Conservation (phyloP, 1,284 basidiomycete genomes). For the Cutaneotrichosporon cyanovorans region DNA sequence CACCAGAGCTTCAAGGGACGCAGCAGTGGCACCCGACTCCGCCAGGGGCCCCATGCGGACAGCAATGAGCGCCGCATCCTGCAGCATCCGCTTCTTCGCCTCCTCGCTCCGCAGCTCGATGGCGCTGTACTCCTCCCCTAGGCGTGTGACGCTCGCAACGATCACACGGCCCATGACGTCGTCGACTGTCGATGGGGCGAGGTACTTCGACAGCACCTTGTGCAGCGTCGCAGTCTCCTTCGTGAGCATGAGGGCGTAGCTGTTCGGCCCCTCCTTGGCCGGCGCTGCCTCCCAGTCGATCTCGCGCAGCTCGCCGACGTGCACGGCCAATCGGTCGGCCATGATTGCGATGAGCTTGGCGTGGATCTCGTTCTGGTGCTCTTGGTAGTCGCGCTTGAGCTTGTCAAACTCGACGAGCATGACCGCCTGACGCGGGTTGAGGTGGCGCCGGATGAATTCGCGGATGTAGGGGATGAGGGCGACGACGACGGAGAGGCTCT, state of each 20-base stretch:
- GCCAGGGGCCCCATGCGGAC: constrained; percentile 62
- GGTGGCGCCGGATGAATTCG: constrained; percentile 84
- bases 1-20: constrained; percentile 66
- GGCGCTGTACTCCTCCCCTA: constrained; percentile 72
- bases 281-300: constrained; percentile 67
- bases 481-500: constrained; percentile 87
- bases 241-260: constrained; percentile 81
- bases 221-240: constrained; percentile 95
- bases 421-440: constrained; percentile 86
- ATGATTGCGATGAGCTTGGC: constrained; percentile 96
- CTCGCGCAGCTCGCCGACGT: constrained; percentile 55
- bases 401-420: constrained; percentile 98
- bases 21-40: constrained; percentile 55
- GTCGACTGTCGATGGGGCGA: constrained; percentile 69
- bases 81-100: constrained; percentile 70
- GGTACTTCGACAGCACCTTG: constrained; percentile 89
- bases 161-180: constrained; percentile 88
- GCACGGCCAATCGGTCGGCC: constrained; percentile 84
- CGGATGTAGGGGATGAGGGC: constrained; percentile 94
- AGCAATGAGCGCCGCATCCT: constrained; percentile 68
- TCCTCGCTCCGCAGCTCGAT: constrained; percentile 71
- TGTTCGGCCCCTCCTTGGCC: constrained; percentile 49
- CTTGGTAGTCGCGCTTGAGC: constrained; percentile 94
- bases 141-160: constrained; percentile 76
- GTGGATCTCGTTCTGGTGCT: constrained; percentile 98